A percentile compares a stretch with the other conserved stretches of the same genome.
These are phyloP conservation scores for Arabidopsis thaliana DNA, from an alignment of 345 rosid genomes.

Conservation along the genomic window DNA sequence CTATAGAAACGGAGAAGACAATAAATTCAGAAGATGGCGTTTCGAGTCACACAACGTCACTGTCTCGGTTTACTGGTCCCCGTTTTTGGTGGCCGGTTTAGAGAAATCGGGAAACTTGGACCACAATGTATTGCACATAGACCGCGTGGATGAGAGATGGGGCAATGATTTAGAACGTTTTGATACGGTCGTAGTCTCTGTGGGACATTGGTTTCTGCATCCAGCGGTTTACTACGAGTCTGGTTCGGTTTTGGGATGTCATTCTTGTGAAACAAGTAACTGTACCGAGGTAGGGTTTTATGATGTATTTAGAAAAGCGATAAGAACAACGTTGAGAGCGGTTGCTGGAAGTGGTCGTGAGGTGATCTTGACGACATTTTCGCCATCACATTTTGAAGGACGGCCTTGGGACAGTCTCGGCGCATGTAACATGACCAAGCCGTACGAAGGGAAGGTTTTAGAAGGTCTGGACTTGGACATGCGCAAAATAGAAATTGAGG, in stretches of 20 bases:
- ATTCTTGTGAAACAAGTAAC: conserved; percentile 74
- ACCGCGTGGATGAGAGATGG: conserved; percentile 82
- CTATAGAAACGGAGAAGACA: conserved; percentile 71
- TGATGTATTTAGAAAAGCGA: conserved; percentile 72
- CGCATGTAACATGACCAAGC: conserved; percentile 84
- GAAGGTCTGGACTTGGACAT: conserved; percentile 85
- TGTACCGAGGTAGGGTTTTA: conserved; percentile 80
- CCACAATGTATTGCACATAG: conserved; percentile 72
- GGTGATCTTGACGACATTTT: conserved; percentile 71
- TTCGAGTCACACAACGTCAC: conserved; percentile 61
- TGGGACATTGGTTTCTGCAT: conserved; percentile 95
- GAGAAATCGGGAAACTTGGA: conserved; percentile 82
- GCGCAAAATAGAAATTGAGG: conserved; percentile 68
- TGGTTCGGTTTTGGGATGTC: conserved; percentile 76
- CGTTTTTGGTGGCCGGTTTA: conserved; percentile 81
- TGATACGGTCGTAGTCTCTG: conserved; percentile 67
- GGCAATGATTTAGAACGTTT: conserved; percentile 61
- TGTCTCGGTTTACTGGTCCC: conserved; percentile 91
- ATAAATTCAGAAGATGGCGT: conserved; percentile 80
- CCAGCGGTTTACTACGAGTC: conserved; percentile 84
- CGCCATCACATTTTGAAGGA: conserved; percentile 95
- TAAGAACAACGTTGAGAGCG: conserved; percentile 65
- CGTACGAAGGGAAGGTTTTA: conserved; percentile 61
- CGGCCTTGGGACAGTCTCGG: conserved; percentile 87
- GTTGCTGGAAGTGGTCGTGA: conserved; percentile 45